These are phyloP conservation scores for Candolleomyces eurysporus DNA, from an alignment of 768 basidiomycete genomes.

Conservation along the genomic window DNA sequence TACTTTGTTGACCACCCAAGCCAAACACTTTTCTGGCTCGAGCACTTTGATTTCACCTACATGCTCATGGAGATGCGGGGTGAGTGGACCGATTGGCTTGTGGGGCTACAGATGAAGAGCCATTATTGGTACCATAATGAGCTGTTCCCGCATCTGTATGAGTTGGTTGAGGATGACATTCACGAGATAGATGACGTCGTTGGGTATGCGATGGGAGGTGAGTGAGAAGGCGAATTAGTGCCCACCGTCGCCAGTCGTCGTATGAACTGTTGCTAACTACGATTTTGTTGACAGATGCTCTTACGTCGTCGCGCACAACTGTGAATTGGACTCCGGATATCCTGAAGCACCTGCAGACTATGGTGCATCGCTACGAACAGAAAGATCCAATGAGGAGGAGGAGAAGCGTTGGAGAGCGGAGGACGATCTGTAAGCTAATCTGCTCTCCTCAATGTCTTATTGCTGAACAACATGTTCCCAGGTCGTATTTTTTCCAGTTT, in stretches of 20 bases:
- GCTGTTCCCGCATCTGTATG: slow-evolving; percentile 23
- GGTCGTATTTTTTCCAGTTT: background rate
- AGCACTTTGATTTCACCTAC: slow-evolving; percentile 33
- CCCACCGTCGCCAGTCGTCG: slow-evolving; percentile 10
- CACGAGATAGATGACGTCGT: slow-evolving; percentile 30
- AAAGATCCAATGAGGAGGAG: background rate
- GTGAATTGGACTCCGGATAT: slow-evolving; percentile 17
- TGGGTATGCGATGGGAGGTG: slow-evolving; percentile 28
- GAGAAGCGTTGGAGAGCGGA: background rate
- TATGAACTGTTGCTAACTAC: background rate
- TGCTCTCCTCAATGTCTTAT: background rate
- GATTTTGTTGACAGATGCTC: slow-evolving; percentile 20
- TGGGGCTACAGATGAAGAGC: slow-evolving; percentile 11
- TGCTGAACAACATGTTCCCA: background rate
- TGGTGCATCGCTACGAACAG: background rate
- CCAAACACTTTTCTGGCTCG: slow-evolving; percentile 52
- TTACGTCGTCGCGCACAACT: slow-evolving; percentile 24
- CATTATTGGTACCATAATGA: slow-evolving; percentile 29
- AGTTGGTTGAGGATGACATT: slow-evolving; percentile 17
- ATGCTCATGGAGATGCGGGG: slow-evolving; percentile 25
- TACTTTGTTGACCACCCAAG: slow-evolving; percentile 50
- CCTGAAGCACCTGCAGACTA: slow-evolving; percentile 2
- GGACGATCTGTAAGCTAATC: slow-evolving; percentile 7
- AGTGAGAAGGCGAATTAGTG: background rate
- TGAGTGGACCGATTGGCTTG: slow-evolving; percentile 13